phyloP scores from a whole-genome alignment of 371 early-diverging fungal species.

The Mortierella sp. region DNA sequence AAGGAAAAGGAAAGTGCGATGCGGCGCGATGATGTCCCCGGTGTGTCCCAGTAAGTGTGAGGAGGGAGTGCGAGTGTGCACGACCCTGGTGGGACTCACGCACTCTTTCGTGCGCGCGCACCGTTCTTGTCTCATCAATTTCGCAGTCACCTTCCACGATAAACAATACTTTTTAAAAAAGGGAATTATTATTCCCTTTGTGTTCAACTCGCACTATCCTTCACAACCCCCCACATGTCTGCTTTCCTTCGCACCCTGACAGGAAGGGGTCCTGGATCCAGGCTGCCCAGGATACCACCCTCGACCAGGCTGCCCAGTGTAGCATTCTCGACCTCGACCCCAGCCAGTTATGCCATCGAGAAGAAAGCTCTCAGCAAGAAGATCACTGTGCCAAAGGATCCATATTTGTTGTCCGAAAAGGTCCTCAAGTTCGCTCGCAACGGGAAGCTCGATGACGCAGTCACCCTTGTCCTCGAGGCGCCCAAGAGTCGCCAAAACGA shows the following conservation, averaged over 20 bases:
- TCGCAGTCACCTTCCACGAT: too few relatives aligned
- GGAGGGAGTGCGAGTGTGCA: too few relatives aligned
- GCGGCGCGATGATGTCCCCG: too few relatives aligned
- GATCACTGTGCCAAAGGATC: constrained; percentile 53
- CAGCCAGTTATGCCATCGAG: neutral
- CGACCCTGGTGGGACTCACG: too few relatives aligned
- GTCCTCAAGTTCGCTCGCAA: constrained; percentile 47
- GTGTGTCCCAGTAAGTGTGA: too few relatives aligned
- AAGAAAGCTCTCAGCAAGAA: constrained; percentile 39
- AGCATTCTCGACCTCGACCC: constrained; percentile 1
- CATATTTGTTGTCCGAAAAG: constrained; percentile 54
- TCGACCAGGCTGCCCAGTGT: neutral
- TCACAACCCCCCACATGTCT: too few relatives aligned
- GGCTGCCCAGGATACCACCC: neutral
- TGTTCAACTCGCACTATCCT: too few relatives aligned
- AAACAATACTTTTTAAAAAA: too few relatives aligned
- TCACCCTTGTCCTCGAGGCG: constrained; percentile 48
- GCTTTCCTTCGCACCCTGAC: neutral
- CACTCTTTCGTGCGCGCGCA: too few relatives aligned
- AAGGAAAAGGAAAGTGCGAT: too few relatives aligned
- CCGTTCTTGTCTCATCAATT: too few relatives aligned
- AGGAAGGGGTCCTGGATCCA: constrained; percentile 8
- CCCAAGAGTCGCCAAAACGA: constrained; percentile 54
- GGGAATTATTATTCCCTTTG: too few relatives aligned
- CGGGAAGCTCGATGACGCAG: constrained; percentile 56